A percentile compares a stretch with the other conserved stretches of the same genome.
phyloP scores from a whole-genome alignment of 202 grass and related monocot genomes.

The Schoenoplectus triqueter region DNA sequence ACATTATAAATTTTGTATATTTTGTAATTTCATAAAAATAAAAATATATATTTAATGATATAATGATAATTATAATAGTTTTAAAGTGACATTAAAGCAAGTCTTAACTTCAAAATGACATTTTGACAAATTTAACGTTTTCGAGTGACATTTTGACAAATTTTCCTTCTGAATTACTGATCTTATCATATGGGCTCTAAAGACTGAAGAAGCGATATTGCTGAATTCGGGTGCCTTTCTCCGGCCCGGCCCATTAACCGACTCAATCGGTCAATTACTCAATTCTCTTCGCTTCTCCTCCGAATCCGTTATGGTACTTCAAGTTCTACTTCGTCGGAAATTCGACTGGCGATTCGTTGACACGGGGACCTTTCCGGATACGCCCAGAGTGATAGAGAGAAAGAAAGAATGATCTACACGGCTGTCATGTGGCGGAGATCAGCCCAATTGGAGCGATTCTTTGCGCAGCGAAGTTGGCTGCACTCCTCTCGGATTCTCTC shows the following conservation, averaged over 20 bases:
- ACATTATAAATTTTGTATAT: too few species aligned
- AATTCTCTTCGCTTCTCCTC: background rate
- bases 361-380: background rate
- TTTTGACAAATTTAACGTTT: too few species aligned
- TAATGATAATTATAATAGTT: too few species aligned
- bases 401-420: background rate
- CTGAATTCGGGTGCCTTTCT: background rate
- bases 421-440: background rate
- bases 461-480: background rate
- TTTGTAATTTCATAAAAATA: too few species aligned
- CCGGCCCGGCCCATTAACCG: background rate
- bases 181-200: background rate
- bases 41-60: too few species aligned
- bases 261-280: too few species aligned
- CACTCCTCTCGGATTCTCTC: slow-evolving; percentile 24
- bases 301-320: too few species aligned
- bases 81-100: too few species aligned
- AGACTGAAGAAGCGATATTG: background rate
- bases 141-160: too few species aligned
- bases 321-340: background rate
- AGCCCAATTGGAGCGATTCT: background rate
- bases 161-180: too few species aligned
- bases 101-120: too few species aligned
- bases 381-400: background rate
- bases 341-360: background rate